phyloP scores from a whole-genome alignment of 768 basidiomycete genomes.

The Termitomyces sp. region DNA sequence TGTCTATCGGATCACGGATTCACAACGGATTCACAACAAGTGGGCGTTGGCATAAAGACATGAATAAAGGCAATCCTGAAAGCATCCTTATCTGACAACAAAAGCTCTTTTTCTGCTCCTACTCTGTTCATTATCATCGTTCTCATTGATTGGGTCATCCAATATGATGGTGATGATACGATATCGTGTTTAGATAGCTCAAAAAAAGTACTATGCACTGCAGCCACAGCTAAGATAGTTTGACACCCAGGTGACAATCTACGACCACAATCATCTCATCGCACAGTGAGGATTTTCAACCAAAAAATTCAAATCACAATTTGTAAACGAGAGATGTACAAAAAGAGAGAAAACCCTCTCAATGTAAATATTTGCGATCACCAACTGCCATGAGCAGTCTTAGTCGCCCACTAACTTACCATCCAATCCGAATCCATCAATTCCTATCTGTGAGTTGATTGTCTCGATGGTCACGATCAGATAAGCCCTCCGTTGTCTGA shows the following conservation, averaged over 20 bases:
- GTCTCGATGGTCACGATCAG: background rate
- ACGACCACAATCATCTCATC: background rate
- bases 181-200: too few species aligned
- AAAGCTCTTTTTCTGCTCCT: background rate
- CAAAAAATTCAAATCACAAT: background rate
- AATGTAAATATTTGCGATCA: background rate
- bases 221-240: too few species aligned
- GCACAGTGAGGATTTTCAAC: background rate
- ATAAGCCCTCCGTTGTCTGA: too few species aligned
- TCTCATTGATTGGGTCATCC: background rate
- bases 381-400: background rate
- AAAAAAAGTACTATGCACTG: background rate
- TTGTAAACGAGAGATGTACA: background rate
- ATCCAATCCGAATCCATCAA: background rate
- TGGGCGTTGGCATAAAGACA: background rate
- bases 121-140: background rate
- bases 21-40: too few species aligned
- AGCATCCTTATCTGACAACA: background rate
- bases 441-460: background rate
- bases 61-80: background rate
- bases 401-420: background rate
- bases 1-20: constrained; percentile 12
- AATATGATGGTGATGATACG: too few species aligned
- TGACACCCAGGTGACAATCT: background rate
- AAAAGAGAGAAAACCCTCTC: background rate